Evolutionary conservation across 1,139 yeast species (phyloP), one percentile per base, ranked within the genome.

Genomic region (Barnettozyma hawaiiensis): DNA sequence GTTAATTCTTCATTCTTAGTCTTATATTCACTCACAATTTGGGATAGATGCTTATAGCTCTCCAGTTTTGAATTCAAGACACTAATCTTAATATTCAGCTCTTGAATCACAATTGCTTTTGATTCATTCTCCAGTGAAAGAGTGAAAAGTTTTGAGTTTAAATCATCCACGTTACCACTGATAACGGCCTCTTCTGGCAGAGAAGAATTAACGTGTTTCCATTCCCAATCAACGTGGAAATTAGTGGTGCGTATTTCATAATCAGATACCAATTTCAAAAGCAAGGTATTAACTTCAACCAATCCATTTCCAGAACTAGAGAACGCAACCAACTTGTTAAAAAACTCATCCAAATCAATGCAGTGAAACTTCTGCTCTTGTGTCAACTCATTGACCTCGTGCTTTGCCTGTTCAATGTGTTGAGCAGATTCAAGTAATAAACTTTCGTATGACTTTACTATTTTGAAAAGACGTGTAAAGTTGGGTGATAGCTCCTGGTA

Each of bases 51-150:
- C 31, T 44, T 45, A 6, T 43, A 47, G 5, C 45, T 40, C 4
- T 29, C 26, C 58, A 76, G 61, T 50, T 69, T 71, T 14, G 64
- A 64, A 48, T 70, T 71, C 35, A 73, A 55, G 7, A 70, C 59
- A 12, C 63, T 61, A 10, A 73, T 61, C 44, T 70, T 74, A 44
- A 72, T 59, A 16, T 64, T 63, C 11, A 57, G 48, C 33, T 62
- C 63, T 10, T 58, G 60, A 16, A 58, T 44, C 21, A 45, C 41
- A 6, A 18, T 19, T 5, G 26, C 2, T 18, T 37, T 37, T 2
- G 35, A 26, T 4, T 24, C 21, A 18, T n/a, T 8, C 3, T 37
- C 35, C 12, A 15, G 7, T 10, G 27, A 14, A 14, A 34, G 37
- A 8, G 20, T 8, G 15, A 29, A 16, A 6, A 22, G 7, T 11